phyloP scores from a whole-genome alignment of 2,329 filamentous ascomycete genomes.

The Incumbomyces lentus region DNA sequence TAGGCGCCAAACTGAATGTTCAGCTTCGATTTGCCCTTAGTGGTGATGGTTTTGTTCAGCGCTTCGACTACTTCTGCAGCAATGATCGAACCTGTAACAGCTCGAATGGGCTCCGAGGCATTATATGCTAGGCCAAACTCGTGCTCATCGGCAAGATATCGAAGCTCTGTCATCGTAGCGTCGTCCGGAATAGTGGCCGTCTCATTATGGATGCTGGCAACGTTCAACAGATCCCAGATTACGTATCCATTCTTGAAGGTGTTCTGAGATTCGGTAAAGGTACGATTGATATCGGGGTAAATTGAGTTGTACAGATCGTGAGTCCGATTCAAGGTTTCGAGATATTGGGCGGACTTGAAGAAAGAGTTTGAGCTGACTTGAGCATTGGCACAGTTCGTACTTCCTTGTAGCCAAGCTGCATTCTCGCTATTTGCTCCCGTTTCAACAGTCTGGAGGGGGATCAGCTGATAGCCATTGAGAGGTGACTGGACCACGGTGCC shows the following conservation, averaged over 20 bases:
- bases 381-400: slow-evolving; percentile 46
- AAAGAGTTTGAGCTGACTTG: slow-evolving; percentile 49
- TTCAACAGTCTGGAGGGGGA: slow-evolving; percentile 58
- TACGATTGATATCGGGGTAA: slow-evolving; percentile 41
- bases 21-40: slow-evolving; percentile 30
- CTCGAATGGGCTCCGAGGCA: slow-evolving; percentile 37
- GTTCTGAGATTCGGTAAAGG: slow-evolving; percentile 39
- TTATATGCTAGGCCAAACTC: slow-evolving; percentile 81
- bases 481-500: slow-evolving; percentile 57
- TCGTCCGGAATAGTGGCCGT: slow-evolving; percentile 44
- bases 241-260: slow-evolving; percentile 54
- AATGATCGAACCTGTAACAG: slow-evolving; percentile 52
- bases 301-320: slow-evolving; percentile 44
- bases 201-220: slow-evolving; percentile 51
- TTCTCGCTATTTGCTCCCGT: slow-evolving; percentile 51
- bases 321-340: slow-evolving; percentile 37
- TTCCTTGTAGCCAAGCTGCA: slow-evolving; percentile 48
- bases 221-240: slow-evolving; percentile 56
- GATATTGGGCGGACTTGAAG: slow-evolving; percentile 43
- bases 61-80: slow-evolving; percentile 49
- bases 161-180: slow-evolving; percentile 56
- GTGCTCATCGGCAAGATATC: slow-evolving; percentile 64
- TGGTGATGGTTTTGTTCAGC: slow-evolving; percentile 32
- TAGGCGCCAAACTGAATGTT: slow-evolving; percentile 53
- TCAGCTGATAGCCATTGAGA: slow-evolving; percentile 71